Evolutionary conservation across 2,329 filamentous ascomycete species (phyloP).

Genomic region (Colletotrichum australisinense): DNA sequence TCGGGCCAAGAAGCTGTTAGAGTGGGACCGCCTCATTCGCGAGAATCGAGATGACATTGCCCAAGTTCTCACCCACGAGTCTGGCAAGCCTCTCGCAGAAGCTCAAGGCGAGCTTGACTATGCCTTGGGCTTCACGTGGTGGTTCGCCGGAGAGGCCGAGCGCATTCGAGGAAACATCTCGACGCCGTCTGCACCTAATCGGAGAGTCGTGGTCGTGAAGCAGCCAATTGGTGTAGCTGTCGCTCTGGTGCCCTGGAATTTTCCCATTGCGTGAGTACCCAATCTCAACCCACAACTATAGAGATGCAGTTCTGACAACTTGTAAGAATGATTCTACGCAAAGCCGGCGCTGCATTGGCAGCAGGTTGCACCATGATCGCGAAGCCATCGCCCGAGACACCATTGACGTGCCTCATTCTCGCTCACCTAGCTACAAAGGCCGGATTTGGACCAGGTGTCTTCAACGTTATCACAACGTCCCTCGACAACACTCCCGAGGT

Average conservation of each 20-base stretch:
- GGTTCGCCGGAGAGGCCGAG: constrained; percentile 66
- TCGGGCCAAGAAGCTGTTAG: constrained; percentile 48
- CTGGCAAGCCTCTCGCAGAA: constrained; percentile 67
- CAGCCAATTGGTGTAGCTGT: constrained; percentile 51
- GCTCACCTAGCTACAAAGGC: constrained; percentile 76
- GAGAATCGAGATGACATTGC: constrained; percentile 51
- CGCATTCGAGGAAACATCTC: constrained; percentile 68
- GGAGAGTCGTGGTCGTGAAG: constrained; percentile 78
- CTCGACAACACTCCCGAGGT: constrained; percentile 56
- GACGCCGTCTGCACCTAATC: constrained; percentile 68
- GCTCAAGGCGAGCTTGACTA: constrained; percentile 67
- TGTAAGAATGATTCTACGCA: constrained; percentile 46
- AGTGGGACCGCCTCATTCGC: constrained; percentile 51
- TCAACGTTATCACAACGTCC: constrained; percentile 63
- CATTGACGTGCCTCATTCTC: constrained; percentile 76
- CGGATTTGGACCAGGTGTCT: constrained; percentile 79
- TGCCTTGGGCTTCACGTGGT: constrained; percentile 64
- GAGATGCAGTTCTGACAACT: neutral
- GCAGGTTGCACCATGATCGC: constrained; percentile 82
- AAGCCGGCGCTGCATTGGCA: constrained; percentile 68
- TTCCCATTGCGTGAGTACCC: constrained; percentile 62
- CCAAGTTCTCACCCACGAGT: constrained; percentile 57
- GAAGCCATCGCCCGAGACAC: constrained; percentile 80
- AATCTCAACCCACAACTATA: too few relatives aligned
- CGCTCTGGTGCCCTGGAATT: constrained; percentile 65